These are phyloP conservation scores for Podospora fimiseda DNA, from an alignment of 495 filamentous ascomycete species.

Conservation along the genomic window DNA sequence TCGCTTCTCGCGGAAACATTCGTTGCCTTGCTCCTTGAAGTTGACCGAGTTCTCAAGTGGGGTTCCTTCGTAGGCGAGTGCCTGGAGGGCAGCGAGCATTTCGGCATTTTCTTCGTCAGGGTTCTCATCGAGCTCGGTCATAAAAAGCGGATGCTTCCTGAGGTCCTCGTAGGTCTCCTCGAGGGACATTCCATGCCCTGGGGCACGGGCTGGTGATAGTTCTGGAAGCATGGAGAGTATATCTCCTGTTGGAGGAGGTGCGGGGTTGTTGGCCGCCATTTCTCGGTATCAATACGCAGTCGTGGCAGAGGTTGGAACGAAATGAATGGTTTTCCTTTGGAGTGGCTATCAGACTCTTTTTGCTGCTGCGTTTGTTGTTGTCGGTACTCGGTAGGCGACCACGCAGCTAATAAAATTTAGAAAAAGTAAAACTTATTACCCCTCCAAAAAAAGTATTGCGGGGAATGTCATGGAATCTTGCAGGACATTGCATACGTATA, in stretches of 20 bases:
- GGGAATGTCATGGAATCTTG: background rate
- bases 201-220: conserved; percentile 53
- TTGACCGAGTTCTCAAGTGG: conserved; percentile 68
- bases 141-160: conserved; percentile 84
- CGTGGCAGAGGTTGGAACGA: too few relatives aligned
- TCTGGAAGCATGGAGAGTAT: conserved; percentile 22
- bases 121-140: conserved; percentile 86
- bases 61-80: conserved; percentile 87
- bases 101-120: conserved; percentile 51
- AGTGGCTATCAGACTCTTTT: too few relatives aligned
- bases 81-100: conserved; percentile 77
- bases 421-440: background rate
- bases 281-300: too few relatives aligned
- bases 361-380: too few relatives aligned
- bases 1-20: conserved; percentile 63
- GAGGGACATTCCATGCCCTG: conserved; percentile 53
- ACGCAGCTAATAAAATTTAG: background rate
- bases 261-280: background rate
- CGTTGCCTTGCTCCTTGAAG: conserved; percentile 88
- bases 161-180: conserved; percentile 69
- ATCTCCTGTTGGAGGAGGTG: background rate
- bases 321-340: too few relatives aligned
- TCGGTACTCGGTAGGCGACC: too few relatives aligned
- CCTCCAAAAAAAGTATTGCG: background rate
- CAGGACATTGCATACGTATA: too few relatives aligned